Percentiles rank a stretch among this genome's conserved stretches.
phyloP scores from a whole-genome alignment of 768 basidiomycete genomes.

The Astraeus odoratus region DNA sequence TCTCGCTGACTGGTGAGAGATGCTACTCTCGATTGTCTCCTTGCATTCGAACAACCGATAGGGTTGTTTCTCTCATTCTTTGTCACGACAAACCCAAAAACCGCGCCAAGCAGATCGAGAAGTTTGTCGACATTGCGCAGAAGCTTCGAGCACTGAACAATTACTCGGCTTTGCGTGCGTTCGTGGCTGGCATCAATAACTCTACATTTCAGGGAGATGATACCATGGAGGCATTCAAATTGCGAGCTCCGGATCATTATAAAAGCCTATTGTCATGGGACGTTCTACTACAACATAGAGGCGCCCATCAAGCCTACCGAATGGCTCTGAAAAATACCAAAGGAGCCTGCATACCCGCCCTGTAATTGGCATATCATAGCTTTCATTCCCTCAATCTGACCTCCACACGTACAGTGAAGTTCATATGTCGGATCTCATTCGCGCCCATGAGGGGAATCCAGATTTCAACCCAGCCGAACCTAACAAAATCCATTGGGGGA shows the following conservation, averaged over 20 bases:
- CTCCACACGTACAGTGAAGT: conserved; percentile 61
- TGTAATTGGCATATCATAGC: conserved; percentile 39
- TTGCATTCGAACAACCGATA: conserved; percentile 25
- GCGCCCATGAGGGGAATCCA: conserved; percentile 77
- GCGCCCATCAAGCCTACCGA: conserved; percentile 87
- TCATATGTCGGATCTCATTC: conserved; percentile 84
- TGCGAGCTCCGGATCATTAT: conserved; percentile 56
- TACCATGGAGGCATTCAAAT: conserved; percentile 68
- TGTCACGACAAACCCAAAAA: conserved; percentile 73
- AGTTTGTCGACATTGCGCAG: conserved; percentile 79
- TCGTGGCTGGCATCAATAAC: conserved; percentile 89
- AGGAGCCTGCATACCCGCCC: conserved; percentile 80
- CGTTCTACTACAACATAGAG: conserved; percentile 71
- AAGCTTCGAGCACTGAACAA: conserved; percentile 81
- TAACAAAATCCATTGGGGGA: conserved; percentile 87
- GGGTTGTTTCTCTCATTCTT: conserved; percentile 88
- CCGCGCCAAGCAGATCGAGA: conserved; percentile 80
- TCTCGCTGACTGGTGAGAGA: conserved; percentile 69
- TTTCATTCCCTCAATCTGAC: conserved; percentile 5
- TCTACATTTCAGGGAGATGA: conserved; percentile 72
- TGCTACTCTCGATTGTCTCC: neutral
- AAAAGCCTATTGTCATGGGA: conserved; percentile 82
- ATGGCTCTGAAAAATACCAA: conserved; percentile 81
- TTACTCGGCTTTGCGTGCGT: conserved; percentile 86
- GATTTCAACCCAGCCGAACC: conserved; percentile 63